Evolutionary conservation across 306 rosid species (phyloP).

Genomic region (Trichosanthes cucumerina): DNA sequence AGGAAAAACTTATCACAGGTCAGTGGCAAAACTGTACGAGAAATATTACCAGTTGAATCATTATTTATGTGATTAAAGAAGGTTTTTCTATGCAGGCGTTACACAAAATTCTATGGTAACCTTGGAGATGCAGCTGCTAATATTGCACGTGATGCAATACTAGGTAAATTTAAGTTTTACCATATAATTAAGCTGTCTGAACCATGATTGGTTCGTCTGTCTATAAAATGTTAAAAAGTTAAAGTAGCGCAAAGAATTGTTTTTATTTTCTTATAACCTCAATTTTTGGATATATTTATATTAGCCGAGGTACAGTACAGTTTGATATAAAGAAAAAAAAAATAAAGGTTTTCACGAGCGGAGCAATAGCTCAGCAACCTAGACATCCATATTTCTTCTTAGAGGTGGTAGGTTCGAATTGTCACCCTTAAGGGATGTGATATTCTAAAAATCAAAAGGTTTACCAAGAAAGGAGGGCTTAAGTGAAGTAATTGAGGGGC

Average conservation of each 20-base stretch:
- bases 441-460: neutral
- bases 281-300: neutral
- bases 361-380: neutral
- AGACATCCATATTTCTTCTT: neutral
- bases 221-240: neutral
- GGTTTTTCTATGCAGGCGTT: conserved; percentile 53
- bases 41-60: conserved; percentile 12
- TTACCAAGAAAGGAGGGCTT: neutral
- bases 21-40: conserved; percentile 20
- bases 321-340: no score
- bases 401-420: neutral
- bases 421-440: neutral
- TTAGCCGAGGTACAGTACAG: neutral
- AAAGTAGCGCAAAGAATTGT: neutral
- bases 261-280: conserved; percentile 5
- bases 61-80: conserved; percentile 14
- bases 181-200: neutral
- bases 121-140: conserved; percentile 70
- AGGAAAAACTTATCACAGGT: conserved; percentile 71
- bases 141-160: conserved; percentile 84
- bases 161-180: conserved; percentile 34
- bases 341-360: no score
- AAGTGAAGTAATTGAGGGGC: neutral
- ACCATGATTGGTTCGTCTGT: neutral
- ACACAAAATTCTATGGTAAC: conserved; percentile 77